A percentile compares a stretch with the other conserved stretches of the same genome.
Conservation (phyloP, 257 asterid species). For the Solanum chilense region DNA sequence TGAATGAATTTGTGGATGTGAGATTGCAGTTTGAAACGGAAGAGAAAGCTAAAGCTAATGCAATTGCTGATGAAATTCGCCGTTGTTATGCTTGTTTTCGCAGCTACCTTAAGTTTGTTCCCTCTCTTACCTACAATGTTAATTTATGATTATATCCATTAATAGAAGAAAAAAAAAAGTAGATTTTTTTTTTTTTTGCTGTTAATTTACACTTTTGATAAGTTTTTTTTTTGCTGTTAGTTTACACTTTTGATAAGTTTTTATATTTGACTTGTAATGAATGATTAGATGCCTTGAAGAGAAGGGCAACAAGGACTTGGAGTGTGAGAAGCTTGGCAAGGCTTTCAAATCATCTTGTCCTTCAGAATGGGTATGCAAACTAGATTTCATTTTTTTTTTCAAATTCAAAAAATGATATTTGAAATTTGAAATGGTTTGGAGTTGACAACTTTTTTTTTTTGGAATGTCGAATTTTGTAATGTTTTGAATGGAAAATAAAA, state of each 20-base stretch:
- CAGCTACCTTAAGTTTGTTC: neutral
- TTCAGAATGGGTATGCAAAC: neutral
- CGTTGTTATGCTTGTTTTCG: neutral
- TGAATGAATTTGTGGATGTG: neutral
- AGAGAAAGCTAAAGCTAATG: neutral
- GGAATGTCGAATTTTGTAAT: too few species aligned
- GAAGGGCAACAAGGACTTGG: conserved; percentile 20
- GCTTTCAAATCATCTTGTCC: conserved; percentile 6
- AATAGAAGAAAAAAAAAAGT: neutral
- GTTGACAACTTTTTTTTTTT: too few species aligned
- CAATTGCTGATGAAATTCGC: neutral
- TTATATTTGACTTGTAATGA: neutral
- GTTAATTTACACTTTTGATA: too few species aligned
- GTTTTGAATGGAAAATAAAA: neutral
- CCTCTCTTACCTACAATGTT: neutral
- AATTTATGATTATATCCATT: neutral
- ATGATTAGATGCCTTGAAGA: conserved; percentile 28
- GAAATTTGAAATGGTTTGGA: neutral
- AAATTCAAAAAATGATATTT: too few species aligned
- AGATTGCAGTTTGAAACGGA: neutral
- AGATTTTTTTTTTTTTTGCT: fast-evolving
- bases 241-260: neutral
- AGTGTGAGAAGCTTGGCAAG: conserved; percentile 27
- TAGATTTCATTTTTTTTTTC: neutral
- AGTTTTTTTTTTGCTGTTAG: fast-evolving